Conservation (phyloP, 805 yeast genomes). For the Lipomyces spencermartinsiae region DNA sequence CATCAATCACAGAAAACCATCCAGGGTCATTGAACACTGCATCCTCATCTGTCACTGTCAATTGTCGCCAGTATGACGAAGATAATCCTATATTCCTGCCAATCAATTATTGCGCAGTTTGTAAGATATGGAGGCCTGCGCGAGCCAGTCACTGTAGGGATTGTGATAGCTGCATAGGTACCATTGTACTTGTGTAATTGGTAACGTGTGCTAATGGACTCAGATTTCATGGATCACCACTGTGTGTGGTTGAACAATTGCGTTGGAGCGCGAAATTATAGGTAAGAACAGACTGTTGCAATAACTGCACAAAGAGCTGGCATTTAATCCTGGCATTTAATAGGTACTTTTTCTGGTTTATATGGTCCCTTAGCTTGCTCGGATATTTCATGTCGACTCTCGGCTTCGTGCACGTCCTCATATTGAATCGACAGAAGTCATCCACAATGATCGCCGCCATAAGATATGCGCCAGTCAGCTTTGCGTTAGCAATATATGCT, state of each 20-base stretch:
- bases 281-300: conserved; percentile 1
- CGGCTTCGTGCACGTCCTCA: conserved; percentile 10
- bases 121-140: conserved; percentile 25
- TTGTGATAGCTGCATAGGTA: conserved; percentile 23
- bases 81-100: neutral
- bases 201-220: neutral
- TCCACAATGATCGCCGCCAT: conserved; percentile 7
- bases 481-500: conserved; percentile 9
- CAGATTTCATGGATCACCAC: conserved; percentile 24
- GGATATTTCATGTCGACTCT: neutral
- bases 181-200: neutral
- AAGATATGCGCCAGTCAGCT: conserved; percentile 5
- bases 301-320: too few relatives aligned
- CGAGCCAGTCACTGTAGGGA: conserved; percentile 22
- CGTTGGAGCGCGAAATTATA: conserved; percentile 20
- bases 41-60: conserved; percentile 3
- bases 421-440: neutral
- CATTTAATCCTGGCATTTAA: neutral
- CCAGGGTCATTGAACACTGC: neutral
- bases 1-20: neutral
- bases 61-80: conserved; percentile 4
- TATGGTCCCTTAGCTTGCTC: conserved; percentile 3
- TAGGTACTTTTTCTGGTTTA: conserved; percentile 14
- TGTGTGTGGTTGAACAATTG: conserved; percentile 26
- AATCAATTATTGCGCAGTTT: conserved; percentile 20